These are phyloP conservation scores for Zychaea mexicana DNA, from an alignment of 371 early-diverging fungal genomes.

Conservation along the genomic window DNA sequence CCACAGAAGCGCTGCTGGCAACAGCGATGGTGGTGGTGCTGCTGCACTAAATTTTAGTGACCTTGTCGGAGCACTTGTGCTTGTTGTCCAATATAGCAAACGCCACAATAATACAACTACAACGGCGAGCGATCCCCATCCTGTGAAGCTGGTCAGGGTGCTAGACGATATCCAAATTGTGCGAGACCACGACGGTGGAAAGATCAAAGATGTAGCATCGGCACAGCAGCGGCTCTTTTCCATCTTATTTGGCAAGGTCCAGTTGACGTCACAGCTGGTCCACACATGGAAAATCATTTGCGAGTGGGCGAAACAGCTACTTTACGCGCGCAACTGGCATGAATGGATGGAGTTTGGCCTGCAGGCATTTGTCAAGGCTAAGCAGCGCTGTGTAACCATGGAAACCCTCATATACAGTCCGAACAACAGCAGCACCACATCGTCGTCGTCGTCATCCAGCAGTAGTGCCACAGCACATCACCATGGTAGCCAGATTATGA, in stretches of 20 bases:
- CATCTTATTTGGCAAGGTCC: conserved; percentile 38
- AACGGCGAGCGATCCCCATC: conserved; percentile 3
- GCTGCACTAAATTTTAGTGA: background rate
- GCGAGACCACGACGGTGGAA: conserved; percentile 21
- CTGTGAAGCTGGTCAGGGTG: conserved; percentile 5
- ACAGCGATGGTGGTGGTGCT: background rate
- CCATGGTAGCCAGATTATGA: conserved; percentile 3
- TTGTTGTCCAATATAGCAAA: conserved; percentile 15
- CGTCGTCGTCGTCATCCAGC: background rate
- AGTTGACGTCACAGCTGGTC: conserved; percentile 30
- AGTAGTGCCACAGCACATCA: background rate
- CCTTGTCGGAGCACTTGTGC: conserved; percentile 1
- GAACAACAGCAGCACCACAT: too few relatives aligned
- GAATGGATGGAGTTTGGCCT: conserved; percentile 22
- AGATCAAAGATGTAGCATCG: conserved; percentile 13
- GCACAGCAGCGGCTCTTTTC: conserved; percentile 24
- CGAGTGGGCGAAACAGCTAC: conserved; percentile 32
- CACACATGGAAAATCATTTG: conserved; percentile 34
- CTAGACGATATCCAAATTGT: conserved; percentile 3
- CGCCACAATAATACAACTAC: background rate
- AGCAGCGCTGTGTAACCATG: conserved; percentile 1
- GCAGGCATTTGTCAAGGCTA: conserved; percentile 20
- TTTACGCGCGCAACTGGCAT: conserved; percentile 17
- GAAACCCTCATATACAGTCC: background rate
- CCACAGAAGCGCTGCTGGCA: background rate